A percentile compares a stretch with the other conserved stretches of the same genome.
These are phyloP conservation scores for Saccharomycopsis hybrid DNA, from an alignment of 1,139 yeast species.

Conservation along the genomic window DNA sequence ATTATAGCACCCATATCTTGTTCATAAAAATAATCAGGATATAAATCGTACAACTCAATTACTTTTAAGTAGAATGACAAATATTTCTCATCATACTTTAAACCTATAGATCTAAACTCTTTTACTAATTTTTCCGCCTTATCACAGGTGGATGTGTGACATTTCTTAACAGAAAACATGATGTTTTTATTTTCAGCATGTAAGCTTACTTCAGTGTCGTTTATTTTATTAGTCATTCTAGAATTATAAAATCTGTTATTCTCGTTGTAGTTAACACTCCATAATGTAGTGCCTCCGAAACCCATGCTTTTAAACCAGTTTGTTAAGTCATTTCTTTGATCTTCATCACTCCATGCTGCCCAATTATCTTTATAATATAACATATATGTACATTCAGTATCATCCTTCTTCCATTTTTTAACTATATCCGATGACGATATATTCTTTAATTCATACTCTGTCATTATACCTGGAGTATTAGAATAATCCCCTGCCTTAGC, in stretches of 20 bases:
- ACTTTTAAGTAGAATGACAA: neutral
- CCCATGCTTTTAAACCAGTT: conserved; percentile 8
- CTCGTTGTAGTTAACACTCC: conserved; percentile 1
- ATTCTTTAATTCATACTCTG: neutral
- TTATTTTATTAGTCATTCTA: no score
- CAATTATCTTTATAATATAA: conserved; percentile 9
- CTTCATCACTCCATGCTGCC: conserved; percentile 6
- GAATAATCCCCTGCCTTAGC: conserved; percentile 5
- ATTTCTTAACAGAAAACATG: no score
- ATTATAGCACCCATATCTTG: neutral
- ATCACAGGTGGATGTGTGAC: no score
- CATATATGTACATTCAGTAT: conserved; percentile 6
- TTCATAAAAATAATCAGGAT: no score
- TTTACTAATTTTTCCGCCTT: no score
- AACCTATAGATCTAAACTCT: no score
- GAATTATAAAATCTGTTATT: no score
- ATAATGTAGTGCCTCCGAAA: conserved; percentile 8
- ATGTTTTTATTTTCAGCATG: no score
- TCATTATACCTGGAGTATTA: conserved; percentile 5
- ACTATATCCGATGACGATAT: neutral
- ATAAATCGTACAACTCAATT: neutral
- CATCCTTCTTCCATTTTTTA: conserved; percentile 1
- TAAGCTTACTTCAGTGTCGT: no score
- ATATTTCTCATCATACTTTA: neutral
- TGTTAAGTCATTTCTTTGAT: conserved; percentile 1